Conservation (phyloP, 495 filamentous ascomycete species). For the Talaromyces adpressus region DNA sequence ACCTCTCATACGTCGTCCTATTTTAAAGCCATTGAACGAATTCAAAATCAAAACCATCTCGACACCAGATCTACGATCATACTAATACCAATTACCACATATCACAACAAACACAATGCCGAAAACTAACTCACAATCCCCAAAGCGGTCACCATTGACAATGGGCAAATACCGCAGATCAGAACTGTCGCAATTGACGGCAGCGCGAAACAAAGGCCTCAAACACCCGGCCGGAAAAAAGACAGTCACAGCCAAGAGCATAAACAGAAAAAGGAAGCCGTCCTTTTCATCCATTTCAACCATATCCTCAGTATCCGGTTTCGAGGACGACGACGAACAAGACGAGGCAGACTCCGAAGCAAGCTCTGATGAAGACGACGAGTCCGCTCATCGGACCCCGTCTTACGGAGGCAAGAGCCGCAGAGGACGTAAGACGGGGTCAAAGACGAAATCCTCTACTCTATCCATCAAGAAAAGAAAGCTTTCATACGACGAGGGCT, state of each 20-base stretch:
- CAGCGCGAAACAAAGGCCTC: constrained; percentile 12
- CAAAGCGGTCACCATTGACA: constrained; percentile 27
- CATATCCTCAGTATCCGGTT: constrained; percentile 36
- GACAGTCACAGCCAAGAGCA: constrained; percentile 15
- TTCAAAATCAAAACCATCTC: neutral
- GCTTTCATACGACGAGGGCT: constrained; percentile 58
- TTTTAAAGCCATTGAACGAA: neutral
- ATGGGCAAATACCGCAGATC: constrained; percentile 14
- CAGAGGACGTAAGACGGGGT: constrained; percentile 39
- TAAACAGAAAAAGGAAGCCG: constrained; percentile 32
- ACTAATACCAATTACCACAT: neutral
- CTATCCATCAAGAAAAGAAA: constrained; percentile 36
- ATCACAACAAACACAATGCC: constrained; percentile 18
- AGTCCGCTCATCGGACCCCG: constrained; percentile 43
- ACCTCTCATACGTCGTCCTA: neutral
- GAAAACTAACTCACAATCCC: constrained; percentile 19
- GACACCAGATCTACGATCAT: neutral
- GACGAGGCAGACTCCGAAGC: constrained; percentile 38
- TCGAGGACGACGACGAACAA: constrained; percentile 36
- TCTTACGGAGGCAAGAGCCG: constrained; percentile 39
- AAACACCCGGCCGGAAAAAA: constrained; percentile 22
- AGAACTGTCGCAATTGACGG: constrained; percentile 11
- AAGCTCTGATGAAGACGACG: constrained; percentile 36
- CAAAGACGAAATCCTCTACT: constrained; percentile 20
- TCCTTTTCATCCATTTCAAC: constrained; percentile 36